These are phyloP conservation scores for Cyamopsis tetragonoloba DNA, from an alignment of 306 rosid species.

Conservation along the genomic window DNA sequence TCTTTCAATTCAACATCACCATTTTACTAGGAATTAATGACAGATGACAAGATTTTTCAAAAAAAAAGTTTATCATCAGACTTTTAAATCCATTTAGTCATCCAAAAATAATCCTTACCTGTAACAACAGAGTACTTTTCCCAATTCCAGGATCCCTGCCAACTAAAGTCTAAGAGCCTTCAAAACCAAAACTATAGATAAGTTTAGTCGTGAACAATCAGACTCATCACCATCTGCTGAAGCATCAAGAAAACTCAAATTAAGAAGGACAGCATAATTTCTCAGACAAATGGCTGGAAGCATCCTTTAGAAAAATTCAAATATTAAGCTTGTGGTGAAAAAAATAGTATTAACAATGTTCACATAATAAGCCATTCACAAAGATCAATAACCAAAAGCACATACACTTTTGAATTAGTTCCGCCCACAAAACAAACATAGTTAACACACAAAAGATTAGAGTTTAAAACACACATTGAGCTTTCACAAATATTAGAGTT, in stretches of 20 bases:
- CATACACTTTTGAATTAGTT: neutral
- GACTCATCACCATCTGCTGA: neutral
- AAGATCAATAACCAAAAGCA: constrained; percentile 15
- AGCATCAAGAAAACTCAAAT: constrained; percentile 4
- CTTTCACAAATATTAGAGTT: neutral
- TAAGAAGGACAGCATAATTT: neutral
- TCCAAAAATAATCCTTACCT: constrained; percentile 43
- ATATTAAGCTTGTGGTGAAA: too few species aligned
- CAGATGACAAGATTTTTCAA: neutral
- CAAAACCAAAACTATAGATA: constrained; percentile 29
- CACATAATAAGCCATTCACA: neutral
- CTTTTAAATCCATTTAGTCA: neutral
- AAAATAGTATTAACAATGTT: too few species aligned
- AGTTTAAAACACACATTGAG: too few species aligned
- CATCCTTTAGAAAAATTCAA: neutral
- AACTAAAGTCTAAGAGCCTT: constrained; percentile 77
- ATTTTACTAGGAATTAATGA: constrained; percentile 8
- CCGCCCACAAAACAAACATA: too few species aligned
- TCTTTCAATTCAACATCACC: constrained; percentile 37
- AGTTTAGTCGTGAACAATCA: constrained; percentile 2
- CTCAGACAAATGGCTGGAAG: neutral
- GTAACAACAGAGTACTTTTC: constrained; percentile 82
- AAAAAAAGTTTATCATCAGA: neutral
- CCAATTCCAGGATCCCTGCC: constrained; percentile 97
- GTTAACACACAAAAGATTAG: too few species aligned